Evolutionary conservation across 345 rosid genomes (phyloP).

Genomic region (Cardamine chenopodiifolia): DNA sequence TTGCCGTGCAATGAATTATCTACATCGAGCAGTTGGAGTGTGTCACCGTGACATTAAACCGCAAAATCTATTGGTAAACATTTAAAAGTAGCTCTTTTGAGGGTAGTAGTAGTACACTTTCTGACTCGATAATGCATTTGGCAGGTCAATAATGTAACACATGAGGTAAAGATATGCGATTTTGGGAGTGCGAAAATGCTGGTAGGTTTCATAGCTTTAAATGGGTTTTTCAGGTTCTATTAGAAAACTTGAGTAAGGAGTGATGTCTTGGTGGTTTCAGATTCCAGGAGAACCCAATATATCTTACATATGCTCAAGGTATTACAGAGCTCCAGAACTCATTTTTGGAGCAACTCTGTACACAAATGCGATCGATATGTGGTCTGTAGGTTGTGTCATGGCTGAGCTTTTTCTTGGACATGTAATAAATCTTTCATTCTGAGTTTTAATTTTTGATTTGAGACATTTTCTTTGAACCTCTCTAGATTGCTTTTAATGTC

Average conservation of each 20-base stretch:
- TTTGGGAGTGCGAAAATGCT: conserved; percentile 96
- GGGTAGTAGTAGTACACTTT: neutral
- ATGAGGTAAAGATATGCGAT: conserved; percentile 91
- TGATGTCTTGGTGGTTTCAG: conserved; percentile 45
- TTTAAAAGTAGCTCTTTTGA: conserved; percentile 13
- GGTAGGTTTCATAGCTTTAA: conserved; percentile 50
- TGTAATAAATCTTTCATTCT: conserved; percentile 43
- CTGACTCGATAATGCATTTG: neutral
- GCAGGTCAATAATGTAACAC: conserved; percentile 89
- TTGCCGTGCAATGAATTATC: conserved; percentile 92
- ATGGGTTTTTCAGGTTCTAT: neutral
- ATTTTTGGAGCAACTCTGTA: conserved; percentile 96
- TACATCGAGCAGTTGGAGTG: conserved; percentile 82
- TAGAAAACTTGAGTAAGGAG: conserved; percentile 20
- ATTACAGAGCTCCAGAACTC: conserved; percentile 96
- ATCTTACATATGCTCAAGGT: conserved; percentile 93
- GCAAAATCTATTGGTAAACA: conserved; percentile 80
- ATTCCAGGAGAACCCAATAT: conserved; percentile 87
- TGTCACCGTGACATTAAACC: conserved; percentile 99
- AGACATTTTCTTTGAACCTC: conserved; percentile 13
- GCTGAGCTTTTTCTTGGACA: conserved; percentile 94
- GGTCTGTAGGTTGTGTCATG: conserved; percentile 98
- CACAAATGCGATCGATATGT: conserved; percentile 95
- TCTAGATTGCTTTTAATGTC: conserved; percentile 11
- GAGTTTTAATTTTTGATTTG: neutral